Evolutionary conservation across 2,329 filamentous ascomycete genomes (phyloP).

Genomic region (Cryphonectria radicalis): DNA sequence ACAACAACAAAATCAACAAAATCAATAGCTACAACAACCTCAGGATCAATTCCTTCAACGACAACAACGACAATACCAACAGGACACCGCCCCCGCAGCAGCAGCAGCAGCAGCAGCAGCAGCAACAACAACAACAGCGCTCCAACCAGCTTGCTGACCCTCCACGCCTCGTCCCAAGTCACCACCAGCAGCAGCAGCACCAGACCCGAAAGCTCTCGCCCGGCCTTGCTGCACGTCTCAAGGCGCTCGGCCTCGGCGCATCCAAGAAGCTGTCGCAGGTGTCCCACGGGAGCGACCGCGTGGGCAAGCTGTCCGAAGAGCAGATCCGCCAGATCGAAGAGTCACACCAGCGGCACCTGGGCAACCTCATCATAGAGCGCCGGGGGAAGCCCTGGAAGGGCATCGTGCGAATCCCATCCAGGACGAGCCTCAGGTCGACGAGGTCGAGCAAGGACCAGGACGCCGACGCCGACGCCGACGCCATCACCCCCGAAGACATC

Average conservation of each 20-base stretch:
- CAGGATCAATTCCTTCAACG: neutral
- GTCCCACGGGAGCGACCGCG: slow-evolving; percentile 46
- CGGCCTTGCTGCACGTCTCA: slow-evolving; percentile 66
- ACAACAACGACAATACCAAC: slow-evolving; percentile 30
- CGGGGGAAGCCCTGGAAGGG: slow-evolving; percentile 76
- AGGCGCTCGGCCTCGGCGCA: slow-evolving; percentile 64
- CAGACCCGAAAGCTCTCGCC: slow-evolving; percentile 63
- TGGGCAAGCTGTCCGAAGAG: slow-evolving; percentile 72
- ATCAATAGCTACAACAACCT: slow-evolving; percentile 30
- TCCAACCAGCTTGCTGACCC: slow-evolving; percentile 29
- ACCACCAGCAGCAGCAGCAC: slow-evolving; percentile 19
- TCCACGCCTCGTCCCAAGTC: slow-evolving; percentile 35
- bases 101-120: no score
- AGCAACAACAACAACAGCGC: slow-evolving; percentile 15
- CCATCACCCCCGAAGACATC: slow-evolving; percentile 28
- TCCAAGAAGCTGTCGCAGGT: slow-evolving; percentile 44
- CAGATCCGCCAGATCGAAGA: slow-evolving; percentile 72
- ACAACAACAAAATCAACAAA: slow-evolving; percentile 29
- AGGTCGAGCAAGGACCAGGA: slow-evolving; percentile 29
- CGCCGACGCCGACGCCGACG: slow-evolving; percentile 22
- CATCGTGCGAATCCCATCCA: slow-evolving; percentile 56
- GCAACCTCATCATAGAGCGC: slow-evolving; percentile 59
- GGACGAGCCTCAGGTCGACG: slow-evolving; percentile 36
- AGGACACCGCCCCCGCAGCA: slow-evolving; percentile 5
- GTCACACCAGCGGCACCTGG: slow-evolving; percentile 49